Base-by-base conservation (phyloP, 2,329 filamentous ascomycete genomes). In the Cordyceps tenuipes region DNA sequence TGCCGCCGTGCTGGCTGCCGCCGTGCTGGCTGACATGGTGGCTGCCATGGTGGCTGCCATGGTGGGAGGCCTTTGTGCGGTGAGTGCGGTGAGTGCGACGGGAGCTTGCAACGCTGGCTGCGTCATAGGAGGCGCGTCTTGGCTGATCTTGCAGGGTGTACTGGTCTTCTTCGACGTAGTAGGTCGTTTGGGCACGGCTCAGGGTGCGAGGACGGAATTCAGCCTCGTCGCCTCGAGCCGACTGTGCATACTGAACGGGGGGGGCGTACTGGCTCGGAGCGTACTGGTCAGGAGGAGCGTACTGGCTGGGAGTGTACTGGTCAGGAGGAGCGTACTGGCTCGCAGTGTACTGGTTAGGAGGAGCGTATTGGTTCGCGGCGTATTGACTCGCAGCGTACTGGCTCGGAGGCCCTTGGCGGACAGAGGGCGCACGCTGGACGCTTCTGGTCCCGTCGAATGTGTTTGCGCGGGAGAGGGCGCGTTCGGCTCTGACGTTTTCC, bases 401-500 rank as follows among this genome's bases (percentile, higher is more conserved):
- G 48, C 68, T 68, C 66, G 69, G 68, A 12, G 50, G 57, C 50
- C 50, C 59, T 1, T 19, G 60, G 62, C 71, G 70, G 48, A 68
- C 68, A 65, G 68, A 69, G 9, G 49, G 59, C 50, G 52, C 58
- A 41, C 62, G 64, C 41, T 53, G 61, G 57, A 63, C 54, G 59
- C 58, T 67, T 50, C 59, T 64, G 12, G 63, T 66, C 50, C 61
- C 70, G 61, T 82, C 76, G 63, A 78, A 81, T 3, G 80, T 87
- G 64, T 86, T 82, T 59, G 87, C 80, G 68, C 87, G 85, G 67
- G 85, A 82, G 49, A 79, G 66, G n/a, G 71, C 70, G 15, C 76
- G 76, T 65, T 90, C 84, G 21, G 87, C 84, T 71, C 85, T 86
- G 67, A 96, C 82, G 66, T 91, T 85, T 7, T 90, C 88, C 73